These are phyloP conservation scores for Tricholoma sp. DNA, from an alignment of 768 basidiomycete species.

Conservation along the genomic window DNA sequence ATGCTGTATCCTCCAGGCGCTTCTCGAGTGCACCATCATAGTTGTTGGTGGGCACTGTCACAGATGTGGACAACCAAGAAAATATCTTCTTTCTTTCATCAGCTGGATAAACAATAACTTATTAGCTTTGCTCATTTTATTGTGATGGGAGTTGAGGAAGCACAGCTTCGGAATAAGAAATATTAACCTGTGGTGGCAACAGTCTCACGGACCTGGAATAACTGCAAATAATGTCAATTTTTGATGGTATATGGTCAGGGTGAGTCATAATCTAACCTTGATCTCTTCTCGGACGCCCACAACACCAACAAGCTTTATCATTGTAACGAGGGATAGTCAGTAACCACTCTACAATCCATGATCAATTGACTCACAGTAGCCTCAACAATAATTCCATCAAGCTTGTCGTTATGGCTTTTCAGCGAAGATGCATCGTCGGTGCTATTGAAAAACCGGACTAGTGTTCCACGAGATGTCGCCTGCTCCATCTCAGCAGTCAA, in stretches of 20 bases:
- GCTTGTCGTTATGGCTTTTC: no score
- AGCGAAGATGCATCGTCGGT: no score
- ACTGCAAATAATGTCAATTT: neutral
- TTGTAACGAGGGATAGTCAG: neutral
- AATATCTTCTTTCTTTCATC: neutral
- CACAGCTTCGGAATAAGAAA: neutral
- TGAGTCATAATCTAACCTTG: neutral
- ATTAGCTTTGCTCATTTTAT: neutral
- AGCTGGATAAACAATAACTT: neutral
- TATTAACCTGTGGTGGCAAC: neutral
- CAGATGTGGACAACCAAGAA: no score
- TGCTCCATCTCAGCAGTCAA: no score
- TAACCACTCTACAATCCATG: neutral
- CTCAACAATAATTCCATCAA: neutral
- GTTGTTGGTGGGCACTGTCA: no score
- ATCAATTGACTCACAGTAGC: no score
- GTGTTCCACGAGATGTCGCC: no score
- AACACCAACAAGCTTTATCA: neutral
- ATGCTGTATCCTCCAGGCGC: no score
- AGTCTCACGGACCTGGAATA: neutral
- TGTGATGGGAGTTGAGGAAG: neutral
- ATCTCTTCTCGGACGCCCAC: neutral
- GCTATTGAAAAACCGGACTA: no score
- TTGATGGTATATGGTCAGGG: neutral
- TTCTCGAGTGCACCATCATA: no score